These are phyloP conservation scores for Claviceps sp. DNA, from an alignment of 2,329 filamentous ascomycete species.

Conservation along the genomic window DNA sequence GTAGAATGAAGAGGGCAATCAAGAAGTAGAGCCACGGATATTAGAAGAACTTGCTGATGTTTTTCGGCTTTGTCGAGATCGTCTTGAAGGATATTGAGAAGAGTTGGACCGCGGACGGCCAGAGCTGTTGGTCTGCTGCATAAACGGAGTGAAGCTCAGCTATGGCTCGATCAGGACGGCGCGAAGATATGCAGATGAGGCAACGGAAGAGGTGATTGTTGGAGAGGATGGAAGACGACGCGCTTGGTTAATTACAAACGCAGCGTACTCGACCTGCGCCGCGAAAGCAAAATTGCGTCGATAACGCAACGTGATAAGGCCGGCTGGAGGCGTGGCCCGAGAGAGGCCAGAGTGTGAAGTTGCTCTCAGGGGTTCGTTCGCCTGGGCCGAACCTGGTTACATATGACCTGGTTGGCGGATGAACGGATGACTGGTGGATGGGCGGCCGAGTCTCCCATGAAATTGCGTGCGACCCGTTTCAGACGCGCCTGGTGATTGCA, in stretches of 20 bases:
- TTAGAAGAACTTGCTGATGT: neutral
- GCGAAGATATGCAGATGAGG: slow-evolving; percentile 2
- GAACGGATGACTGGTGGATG: neutral
- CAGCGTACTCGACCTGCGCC: slow-evolving; percentile 2
- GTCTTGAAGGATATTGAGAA: neutral
- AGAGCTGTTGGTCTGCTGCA: slow-evolving; percentile 1
- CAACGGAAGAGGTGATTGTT: neutral
- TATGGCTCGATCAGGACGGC: slow-evolving; percentile 5
- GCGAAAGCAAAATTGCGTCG: slow-evolving; percentile 4
- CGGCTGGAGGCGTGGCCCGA: neutral
- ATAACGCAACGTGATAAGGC: slow-evolving; percentile 3
- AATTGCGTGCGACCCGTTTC: slow-evolving; percentile 2
- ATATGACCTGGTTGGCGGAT: slow-evolving; percentile 2
- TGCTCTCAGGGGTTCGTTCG: slow-evolving; percentile 2
- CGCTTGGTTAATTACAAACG: neutral
- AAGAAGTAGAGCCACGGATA: neutral
- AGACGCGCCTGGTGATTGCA: neutral
- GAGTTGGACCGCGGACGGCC: slow-evolving; percentile 4
- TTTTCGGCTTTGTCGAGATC: neutral
- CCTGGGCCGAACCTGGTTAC: slow-evolving; percentile 2
- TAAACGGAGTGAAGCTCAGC: slow-evolving; percentile 4
- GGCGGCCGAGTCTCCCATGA: neutral
- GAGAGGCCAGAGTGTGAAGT: slow-evolving; percentile 5
- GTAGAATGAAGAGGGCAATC: neutral
- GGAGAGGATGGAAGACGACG: neutral